Conservation (phyloP, 352 stramenopile genomes). For the Phytopythium chamaehyphon region DNA sequence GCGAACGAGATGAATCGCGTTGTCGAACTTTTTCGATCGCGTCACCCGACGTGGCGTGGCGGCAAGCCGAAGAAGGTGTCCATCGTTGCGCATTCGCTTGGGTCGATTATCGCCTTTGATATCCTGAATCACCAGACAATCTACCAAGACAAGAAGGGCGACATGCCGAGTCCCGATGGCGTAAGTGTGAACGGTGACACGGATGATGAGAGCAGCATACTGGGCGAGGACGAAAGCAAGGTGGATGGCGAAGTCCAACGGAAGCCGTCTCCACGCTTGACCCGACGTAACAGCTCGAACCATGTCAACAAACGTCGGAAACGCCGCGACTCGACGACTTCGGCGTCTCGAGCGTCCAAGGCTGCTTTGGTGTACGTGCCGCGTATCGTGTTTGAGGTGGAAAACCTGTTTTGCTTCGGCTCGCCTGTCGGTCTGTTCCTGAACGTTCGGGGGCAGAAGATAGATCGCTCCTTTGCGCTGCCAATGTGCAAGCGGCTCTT, state of each 20-base stretch:
- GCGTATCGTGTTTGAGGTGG: constrained; percentile 70
- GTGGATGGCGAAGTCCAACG: constrained; percentile 12
- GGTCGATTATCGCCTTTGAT: constrained; percentile 91
- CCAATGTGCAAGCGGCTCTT: constrained; percentile 84
- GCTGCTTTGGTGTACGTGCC: constrained; percentile 29
- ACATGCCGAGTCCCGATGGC: constrained; percentile 26
- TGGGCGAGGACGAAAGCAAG: constrained; percentile 28
- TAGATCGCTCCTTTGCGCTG: constrained; percentile 65
- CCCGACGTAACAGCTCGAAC: constrained; percentile 7
- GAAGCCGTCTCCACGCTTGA: constrained; percentile 2
- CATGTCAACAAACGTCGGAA: constrained; percentile 18
- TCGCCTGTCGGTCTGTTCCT: constrained; percentile 91
- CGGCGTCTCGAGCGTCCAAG: constrained; percentile 8
- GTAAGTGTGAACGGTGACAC: constrained; percentile 18
- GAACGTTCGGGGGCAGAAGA: constrained; percentile 86
- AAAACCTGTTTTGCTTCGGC: constrained; percentile 89
- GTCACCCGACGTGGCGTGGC: constrained; percentile 44
- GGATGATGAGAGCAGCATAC: constrained; percentile 30
- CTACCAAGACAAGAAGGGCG: constrained; percentile 13
- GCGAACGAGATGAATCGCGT: constrained; percentile 90
- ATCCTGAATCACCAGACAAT: constrained; percentile 77
- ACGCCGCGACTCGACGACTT: constrained; percentile 10
- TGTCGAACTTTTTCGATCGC: constrained; percentile 64
- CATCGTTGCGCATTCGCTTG: constrained; percentile 86
- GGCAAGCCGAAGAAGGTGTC: constrained; percentile 74